Evolutionary conservation across 2,329 filamentous ascomycete species (phyloP), one percentile per base, ranked within the genome.

Genomic region (Pseudocercospora fijiensis): DNA sequence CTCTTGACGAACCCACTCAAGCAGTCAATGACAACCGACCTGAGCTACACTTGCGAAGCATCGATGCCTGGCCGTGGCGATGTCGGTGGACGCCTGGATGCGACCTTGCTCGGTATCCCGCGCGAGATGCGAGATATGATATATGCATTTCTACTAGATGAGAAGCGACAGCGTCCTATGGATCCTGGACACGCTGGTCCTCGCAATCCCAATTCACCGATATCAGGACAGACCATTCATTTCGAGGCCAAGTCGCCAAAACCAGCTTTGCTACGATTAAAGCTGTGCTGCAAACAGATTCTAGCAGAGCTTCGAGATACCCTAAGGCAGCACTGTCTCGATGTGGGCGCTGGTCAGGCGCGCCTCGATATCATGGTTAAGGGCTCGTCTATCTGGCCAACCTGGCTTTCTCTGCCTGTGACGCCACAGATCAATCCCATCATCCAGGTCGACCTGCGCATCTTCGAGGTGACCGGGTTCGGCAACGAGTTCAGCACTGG

Each of bases 311-410:
- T 63, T 10, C 47, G 43, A 4, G 56, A 65, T n/a, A 26, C 53
- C 2, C 45, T 67, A 6, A 58, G 55, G 16, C 33, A 53, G 10
- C 26, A 58, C 1, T 24, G 18, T n/a, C 8, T 41, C 6, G 53
- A 37, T 56, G 53, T 56, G 33, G 43, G 33, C 30, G 43, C 56
- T 11, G 57, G 43, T 4, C 41, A 60, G 6, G n/a, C 60, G 8
- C 57, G 37, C 7, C 60, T 68, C 13, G 64, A 68, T 28, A 63
- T 66, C 49, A 68, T 66, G 64, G 26, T 66, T 10, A 45, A 53
- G 20, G 61, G 61, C n/a, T 64, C 58, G 2, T 64, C 58, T n/a
- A 57, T 68, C 37, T 66, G 64, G 66, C 66, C 64, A 6, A 66
- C 64, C 22, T 68, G 66, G 66, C 52, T 49, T 9, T 13, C 8